phyloP scores from a whole-genome alignment of 352 stramenopile genomes.

The Globisporangium abappressorium region DNA sequence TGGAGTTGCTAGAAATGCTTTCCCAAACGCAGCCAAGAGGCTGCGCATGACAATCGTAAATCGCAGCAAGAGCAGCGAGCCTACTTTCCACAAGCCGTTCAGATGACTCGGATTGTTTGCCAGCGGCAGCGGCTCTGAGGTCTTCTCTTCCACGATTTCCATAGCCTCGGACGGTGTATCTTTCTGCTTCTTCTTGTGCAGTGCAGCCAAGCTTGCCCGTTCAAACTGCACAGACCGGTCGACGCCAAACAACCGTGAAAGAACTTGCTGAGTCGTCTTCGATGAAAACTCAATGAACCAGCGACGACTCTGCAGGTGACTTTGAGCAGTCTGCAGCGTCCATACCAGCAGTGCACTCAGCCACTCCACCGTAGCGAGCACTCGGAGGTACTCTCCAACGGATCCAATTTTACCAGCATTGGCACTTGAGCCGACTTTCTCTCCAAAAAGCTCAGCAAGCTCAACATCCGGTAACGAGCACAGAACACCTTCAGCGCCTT shows the following conservation, averaged over 20 bases:
- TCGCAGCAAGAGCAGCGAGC: conserved; percentile 70
- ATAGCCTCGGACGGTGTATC: conserved; percentile 10
- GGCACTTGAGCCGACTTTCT: background rate
- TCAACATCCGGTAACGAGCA: conserved; percentile 60
- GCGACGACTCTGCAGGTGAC: conserved; percentile 63
- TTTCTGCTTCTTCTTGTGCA: conserved; percentile 39
- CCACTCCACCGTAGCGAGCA: conserved; percentile 75
- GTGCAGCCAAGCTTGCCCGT: conserved; percentile 54
- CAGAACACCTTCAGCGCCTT: conserved; percentile 58
- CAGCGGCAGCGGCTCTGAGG: background rate
- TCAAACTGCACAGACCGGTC: conserved; percentile 75
- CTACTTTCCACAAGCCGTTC: conserved; percentile 74
- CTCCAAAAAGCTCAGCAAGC: conserved; percentile 26
- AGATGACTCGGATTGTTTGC: conserved; percentile 5
- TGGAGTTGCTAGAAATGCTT: conserved; percentile 60
- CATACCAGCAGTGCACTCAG: conserved; percentile 69
- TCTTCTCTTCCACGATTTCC: conserved; percentile 9
- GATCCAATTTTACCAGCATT: conserved; percentile 36
- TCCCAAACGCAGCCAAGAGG: conserved; percentile 60
- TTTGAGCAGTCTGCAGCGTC: conserved; percentile 75
- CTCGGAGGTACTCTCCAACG: conserved; percentile 63
- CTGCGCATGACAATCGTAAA: conserved; percentile 73
- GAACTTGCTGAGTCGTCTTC: conserved; percentile 46
- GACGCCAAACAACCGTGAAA: conserved; percentile 67
- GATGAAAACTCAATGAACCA: conserved; percentile 78